Base-by-base conservation (phyloP, 106 monocot genomes). In the Gastrodia elata region DNA sequence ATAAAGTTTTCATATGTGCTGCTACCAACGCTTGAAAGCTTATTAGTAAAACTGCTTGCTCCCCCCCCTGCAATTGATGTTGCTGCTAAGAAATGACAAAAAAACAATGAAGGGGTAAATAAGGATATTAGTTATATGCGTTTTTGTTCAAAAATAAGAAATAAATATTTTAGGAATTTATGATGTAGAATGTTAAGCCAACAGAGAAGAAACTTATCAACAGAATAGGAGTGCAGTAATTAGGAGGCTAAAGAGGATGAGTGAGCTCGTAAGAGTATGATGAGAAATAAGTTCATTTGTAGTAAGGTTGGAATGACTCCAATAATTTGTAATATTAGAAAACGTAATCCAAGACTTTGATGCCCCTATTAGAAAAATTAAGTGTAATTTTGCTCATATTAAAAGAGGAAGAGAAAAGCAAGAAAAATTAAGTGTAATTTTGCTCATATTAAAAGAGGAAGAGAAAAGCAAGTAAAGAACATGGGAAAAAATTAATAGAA, bases 31-130 rank as follows among this genome's bases (percentile, higher is more conserved):
- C 73, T 58, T 2, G 70, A 42, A 24, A 42, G 70, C 70, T 42
- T 42, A 64, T 35, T 10, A 16, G 44, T 71, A 70, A 39, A 40
- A 64, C 37, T 80, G 64, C 79, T 82, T 0, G 52, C 52, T 32
- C 37, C 32, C 36, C 37, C 32, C 61, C 13, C 74, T 14, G 28
- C 26, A 2, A 72, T 64, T 9, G 65, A 65, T 26, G 48, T 35
- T 15, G 27, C 44, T 71, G 22, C 20, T 18, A 20, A 5, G 13
- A 33, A 30, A 6, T 30, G 34, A 64, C 1, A 10, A 30, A 13
- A 14, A 64, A 64, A 64, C 6, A 25, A 32, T 2, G 34, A 33
- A 32, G 11, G 14, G 8, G 0, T 10, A 28, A 64, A 33, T n/a
- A n/a, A 58, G 25, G 57, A 5, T 27, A 58, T 25, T 1, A 25